A percentile compares a stretch with the other conserved stretches of the same genome.
These are phyloP conservation scores for Acacia confusa DNA, from an alignment of 306 rosid genomes.

Conservation along the genomic window DNA sequence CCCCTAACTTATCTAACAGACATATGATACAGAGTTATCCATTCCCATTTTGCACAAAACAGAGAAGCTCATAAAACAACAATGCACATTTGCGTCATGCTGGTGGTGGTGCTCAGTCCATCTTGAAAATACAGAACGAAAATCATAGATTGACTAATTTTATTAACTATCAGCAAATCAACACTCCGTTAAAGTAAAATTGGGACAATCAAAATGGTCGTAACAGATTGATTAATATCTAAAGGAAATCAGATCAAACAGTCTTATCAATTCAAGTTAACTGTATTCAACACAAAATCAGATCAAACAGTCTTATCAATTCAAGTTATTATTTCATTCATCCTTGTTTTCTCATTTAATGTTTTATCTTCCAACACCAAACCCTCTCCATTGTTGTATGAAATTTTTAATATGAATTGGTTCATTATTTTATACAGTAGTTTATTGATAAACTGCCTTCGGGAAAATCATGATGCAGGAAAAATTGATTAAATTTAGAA, in stretches of 20 bases:
- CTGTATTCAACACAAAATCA: background rate
- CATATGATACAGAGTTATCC: background rate
- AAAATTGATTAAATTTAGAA: too few relatives aligned
- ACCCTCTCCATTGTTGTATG: too few relatives aligned
- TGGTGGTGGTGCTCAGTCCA: background rate
- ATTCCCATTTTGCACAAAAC: constrained; percentile 2
- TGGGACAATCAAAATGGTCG: background rate
- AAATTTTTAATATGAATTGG: too few relatives aligned
- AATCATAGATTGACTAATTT: background rate
- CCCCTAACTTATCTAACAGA: background rate
- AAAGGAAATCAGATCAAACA: constrained; percentile 23
- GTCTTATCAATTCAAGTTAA: background rate
- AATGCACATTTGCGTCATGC: background rate
- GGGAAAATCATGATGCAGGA: too few relatives aligned
- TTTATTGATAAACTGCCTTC: too few relatives aligned
- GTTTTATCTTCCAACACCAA: too few relatives aligned
- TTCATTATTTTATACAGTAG: too few relatives aligned
- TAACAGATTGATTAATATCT: background rate
- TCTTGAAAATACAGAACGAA: background rate
- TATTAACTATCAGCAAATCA: constrained; percentile 1
- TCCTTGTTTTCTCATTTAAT: too few relatives aligned
- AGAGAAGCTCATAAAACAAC: background rate
- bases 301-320: too few relatives aligned
- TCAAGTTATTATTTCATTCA: too few relatives aligned
- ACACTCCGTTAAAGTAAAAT: background rate